These are phyloP conservation scores for Ceratobasidium sp. DNA, from an alignment of 1,284 basidiomycete genomes.

Conservation along the genomic window DNA sequence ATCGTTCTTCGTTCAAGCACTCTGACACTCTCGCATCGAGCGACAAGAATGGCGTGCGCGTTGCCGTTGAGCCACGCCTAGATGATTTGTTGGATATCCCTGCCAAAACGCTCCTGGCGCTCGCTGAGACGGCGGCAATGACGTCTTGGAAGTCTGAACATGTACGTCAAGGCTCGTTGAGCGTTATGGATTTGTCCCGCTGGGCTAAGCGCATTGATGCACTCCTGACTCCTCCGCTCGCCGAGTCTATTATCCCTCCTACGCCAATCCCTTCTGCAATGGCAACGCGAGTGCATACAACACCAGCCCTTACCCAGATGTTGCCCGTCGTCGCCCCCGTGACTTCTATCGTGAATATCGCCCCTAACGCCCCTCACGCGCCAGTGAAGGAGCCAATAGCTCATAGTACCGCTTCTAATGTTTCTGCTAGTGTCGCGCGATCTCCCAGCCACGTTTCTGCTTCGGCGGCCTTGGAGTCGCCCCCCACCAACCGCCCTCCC, in stretches of 20 bases:
- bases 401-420: neutral
- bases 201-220: conserved; percentile 44
- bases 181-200: conserved; percentile 43
- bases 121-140: conserved; percentile 42
- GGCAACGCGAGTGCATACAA: neutral
- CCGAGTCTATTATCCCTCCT: conserved; percentile 19
- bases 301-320: conserved; percentile 13
- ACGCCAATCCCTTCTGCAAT: neutral
- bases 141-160: conserved; percentile 43
- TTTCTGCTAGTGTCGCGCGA: neutral
- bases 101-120: conserved; percentile 30
- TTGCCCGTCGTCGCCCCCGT: conserved; percentile 27
- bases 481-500: neutral
- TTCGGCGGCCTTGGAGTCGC: neutral
- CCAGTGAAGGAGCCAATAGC: neutral
- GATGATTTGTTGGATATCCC: conserved; percentile 42
- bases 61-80: conserved; percentile 29
- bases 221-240: conserved; percentile 23
- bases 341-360: neutral
- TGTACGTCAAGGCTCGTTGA: conserved; percentile 40
- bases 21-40: neutral
- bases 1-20: conserved; percentile 36
- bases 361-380: neutral
- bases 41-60: conserved; percentile 25
- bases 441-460: neutral